These are phyloP conservation scores for Cyberlindnera maritima DNA, from an alignment of 805 yeast species.

Conservation along the genomic window DNA sequence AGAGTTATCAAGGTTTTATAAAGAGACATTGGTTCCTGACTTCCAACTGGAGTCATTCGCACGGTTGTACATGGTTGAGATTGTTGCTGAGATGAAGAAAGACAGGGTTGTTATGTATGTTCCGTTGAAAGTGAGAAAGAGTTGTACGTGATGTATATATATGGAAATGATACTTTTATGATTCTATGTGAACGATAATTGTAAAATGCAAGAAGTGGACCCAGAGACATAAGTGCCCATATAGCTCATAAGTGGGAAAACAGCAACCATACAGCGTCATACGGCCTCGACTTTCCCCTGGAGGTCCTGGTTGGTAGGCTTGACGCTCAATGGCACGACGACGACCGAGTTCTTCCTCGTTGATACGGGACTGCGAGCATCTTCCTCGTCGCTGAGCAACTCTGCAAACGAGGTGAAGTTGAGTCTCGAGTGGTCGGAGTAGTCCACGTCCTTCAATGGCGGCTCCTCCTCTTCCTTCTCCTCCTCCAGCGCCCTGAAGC, in stretches of 20 bases:
- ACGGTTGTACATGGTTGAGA: neutral
- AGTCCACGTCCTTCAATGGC: slow-evolving; percentile 15
- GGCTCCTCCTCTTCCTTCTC: slow-evolving; percentile 1
- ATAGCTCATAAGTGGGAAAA: neutral
- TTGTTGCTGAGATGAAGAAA: neutral
- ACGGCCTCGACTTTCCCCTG: neutral
- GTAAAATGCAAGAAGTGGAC: too few relatives aligned
- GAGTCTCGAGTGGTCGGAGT: slow-evolving; percentile 24
- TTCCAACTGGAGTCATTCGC: neutral
- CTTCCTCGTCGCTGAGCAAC: slow-evolving; percentile 23
- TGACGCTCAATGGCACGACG: slow-evolving; percentile 12
- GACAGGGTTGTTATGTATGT: neutral
- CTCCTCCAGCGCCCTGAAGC: neutral
- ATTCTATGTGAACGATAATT: too few relatives aligned
- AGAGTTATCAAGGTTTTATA: neutral
- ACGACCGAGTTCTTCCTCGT: slow-evolving; percentile 16
- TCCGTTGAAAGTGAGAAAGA: neutral
- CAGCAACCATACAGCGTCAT: neutral
- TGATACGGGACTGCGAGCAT: neutral
- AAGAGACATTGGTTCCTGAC: neutral
- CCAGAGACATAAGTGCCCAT: too few relatives aligned
- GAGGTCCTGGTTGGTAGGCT: neutral
- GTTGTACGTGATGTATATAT: too few relatives aligned
- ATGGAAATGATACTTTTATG: too few relatives aligned
- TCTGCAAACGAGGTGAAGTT: slow-evolving; percentile 29